Evolutionary conservation across 169 alveolate species (phyloP), one percentile per base, ranked within the genome.

Genomic region (Amoebophrya sp.): DNA sequence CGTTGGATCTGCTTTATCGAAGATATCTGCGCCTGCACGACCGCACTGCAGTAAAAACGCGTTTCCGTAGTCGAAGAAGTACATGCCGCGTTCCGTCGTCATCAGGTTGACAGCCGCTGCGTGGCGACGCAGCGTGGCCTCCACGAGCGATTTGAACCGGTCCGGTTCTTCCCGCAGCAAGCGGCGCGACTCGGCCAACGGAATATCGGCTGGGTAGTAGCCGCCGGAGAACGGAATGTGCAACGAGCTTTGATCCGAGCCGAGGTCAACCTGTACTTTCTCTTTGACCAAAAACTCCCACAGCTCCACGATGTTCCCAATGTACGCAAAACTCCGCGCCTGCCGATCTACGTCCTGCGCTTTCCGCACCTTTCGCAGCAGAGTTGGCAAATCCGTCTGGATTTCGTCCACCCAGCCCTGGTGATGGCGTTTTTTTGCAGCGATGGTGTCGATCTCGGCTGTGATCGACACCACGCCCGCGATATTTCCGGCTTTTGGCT

Each of bases 21-120:
- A 38, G 53, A 95, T 91, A 55, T 95, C 94, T 41, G 95, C 96
- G 26, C 95, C 95, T 23, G 96, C 96, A 78, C 94, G 90, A 29
- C 93, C 91, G 34, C 94, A 92, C 83, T 95, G 96, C 89, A 94
- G 93, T 26, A 95, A 55, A 54, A 95, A 95, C n/a, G 95, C 93
- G 91, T 95, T 95, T 47, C 96, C 96, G 90, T 95, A 95, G 91
- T 95, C 96, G 92, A 93, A 95, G 93, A 95, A 95, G 55, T 93
- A 91, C 96, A 95, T 95, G 41, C 93, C 93, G 53, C 89, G 93
- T 36, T 6, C 33, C 33, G 36, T 83, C 12, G 93, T 93, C 53
- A 95, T n/a, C 41, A 83, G 91, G 92, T 95, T 94, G 47, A 95
- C 93, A 0, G 96, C 96, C 36, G 41, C 93, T 36, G 94, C 93